Evolutionary conservation across 2,329 filamentous ascomycete genomes (phyloP).

Genomic region (Aspergillaceae sp.): DNA sequence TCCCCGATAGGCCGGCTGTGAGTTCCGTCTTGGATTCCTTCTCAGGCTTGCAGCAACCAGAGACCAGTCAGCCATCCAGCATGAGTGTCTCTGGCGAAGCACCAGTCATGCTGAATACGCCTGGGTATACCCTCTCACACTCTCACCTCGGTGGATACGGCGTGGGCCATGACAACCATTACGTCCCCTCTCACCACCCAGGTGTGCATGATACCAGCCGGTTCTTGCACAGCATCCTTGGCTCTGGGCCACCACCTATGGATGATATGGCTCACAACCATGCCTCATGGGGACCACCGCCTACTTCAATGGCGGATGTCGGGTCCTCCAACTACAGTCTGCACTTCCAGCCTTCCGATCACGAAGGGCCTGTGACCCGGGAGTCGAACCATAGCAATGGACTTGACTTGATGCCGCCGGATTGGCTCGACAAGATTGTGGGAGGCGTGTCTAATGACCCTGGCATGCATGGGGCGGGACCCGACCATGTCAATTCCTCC

Average conservation of each 20-base stretch:
- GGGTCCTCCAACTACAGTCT: constrained; percentile 22
- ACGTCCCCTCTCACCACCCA: constrained; percentile 22
- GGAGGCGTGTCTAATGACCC: constrained; percentile 25
- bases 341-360: constrained; percentile 22
- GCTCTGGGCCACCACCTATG: constrained; percentile 22
- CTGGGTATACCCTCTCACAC: constrained; percentile 28
- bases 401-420: constrained; percentile 26
- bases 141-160: constrained; percentile 20
- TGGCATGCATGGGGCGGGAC: constrained; percentile 26
- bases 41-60: constrained; percentile 21
- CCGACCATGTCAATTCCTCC: constrained; percentile 21
- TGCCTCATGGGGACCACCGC: constrained; percentile 23
- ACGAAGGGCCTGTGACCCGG: constrained; percentile 23
- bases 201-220: constrained; percentile 25
- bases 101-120: constrained; percentile 26
- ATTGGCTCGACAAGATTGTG: constrained; percentile 32
- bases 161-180: constrained; percentile 26
- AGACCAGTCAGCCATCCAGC: constrained; percentile 23
- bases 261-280: constrained; percentile 27
- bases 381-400: constrained; percentile 24
- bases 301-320: constrained; percentile 23
- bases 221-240: constrained; percentile 26
- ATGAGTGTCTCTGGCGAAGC: constrained; percentile 21
- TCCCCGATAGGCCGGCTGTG: constrained; percentile 27
- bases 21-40: constrained; percentile 30